These are phyloP conservation scores for Corymbia citriodora DNA, from an alignment of 441 rosid species.

Conservation along the genomic window DNA sequence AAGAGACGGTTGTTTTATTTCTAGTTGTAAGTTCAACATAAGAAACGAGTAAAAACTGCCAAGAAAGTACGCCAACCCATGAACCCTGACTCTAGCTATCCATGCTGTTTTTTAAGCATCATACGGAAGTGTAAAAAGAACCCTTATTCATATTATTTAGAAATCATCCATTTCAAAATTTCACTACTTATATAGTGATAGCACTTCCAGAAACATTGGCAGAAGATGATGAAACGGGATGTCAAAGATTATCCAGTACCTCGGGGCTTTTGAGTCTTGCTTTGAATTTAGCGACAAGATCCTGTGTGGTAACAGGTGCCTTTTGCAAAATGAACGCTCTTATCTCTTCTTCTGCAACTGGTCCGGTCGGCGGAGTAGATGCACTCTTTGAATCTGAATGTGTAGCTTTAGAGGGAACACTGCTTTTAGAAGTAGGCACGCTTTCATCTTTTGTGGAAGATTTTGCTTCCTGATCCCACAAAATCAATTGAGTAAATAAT, in stretches of 20 bases:
- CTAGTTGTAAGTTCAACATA: not conserved
- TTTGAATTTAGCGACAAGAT: slow-evolving; percentile 83
- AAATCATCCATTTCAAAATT: not conserved
- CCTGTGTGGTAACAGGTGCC: slow-evolving; percentile 79
- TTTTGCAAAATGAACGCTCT: slow-evolving; percentile 72
- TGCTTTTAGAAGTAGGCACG: slow-evolving; percentile 27
- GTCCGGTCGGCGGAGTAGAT: slow-evolving; percentile 39
- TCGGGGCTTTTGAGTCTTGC: slow-evolving; percentile 64
- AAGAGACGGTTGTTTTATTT: not conserved
- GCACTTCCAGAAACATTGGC: not conserved
- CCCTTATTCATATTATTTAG: not conserved
- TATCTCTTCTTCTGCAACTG: slow-evolving; percentile 88
- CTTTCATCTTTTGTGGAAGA: slow-evolving; percentile 54
- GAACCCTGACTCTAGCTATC: not conserved
- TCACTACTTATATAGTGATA: not conserved
- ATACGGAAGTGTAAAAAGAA: not conserved
- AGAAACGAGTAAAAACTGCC: not conserved
- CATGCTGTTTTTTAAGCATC: not conserved
- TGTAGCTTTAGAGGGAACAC: slow-evolving; percentile 30
- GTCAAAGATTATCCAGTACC: slow-evolving; percentile 27
- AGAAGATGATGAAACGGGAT: not conserved
- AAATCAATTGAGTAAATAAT: not conserved
- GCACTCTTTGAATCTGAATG: slow-evolving; percentile 40
- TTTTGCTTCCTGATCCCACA: slow-evolving; percentile 55
- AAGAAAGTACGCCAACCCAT: not conserved